phyloP scores from a whole-genome alignment of 768 basidiomycete genomes.

The Boletus rubescentipes region DNA sequence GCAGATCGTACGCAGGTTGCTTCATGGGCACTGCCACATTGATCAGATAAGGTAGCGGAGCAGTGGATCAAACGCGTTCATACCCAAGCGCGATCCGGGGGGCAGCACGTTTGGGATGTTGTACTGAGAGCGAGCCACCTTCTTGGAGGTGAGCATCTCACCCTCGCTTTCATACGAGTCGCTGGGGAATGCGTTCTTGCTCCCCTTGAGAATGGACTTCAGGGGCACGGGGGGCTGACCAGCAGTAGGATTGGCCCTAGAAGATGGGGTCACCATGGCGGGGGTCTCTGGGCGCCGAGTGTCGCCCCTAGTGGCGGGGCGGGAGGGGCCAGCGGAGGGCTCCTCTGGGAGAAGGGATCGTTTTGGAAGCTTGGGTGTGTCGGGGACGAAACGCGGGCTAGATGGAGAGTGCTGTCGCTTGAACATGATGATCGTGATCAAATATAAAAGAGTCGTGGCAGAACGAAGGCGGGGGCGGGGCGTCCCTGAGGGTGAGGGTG shows the following conservation, averaged over 20 bases:
- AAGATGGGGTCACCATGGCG: constrained; percentile 9
- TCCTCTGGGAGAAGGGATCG: constrained; percentile 18
- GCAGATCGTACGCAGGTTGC: constrained; percentile 40
- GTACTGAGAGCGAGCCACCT: constrained; percentile 20
- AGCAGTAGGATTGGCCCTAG: constrained; percentile 21
- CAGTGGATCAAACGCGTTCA: constrained; percentile 6
- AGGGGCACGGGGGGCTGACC: constrained; percentile 26
- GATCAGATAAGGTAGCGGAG: constrained; percentile 35
- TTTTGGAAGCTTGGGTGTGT: constrained; percentile 22
- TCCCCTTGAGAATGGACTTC: constrained; percentile 33
- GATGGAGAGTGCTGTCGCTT: constrained; percentile 15
- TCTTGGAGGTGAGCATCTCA: constrained; percentile 24
- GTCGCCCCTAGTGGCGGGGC: constrained; percentile 16
- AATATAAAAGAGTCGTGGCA: constrained; percentile 17
- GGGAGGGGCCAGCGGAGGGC: constrained; percentile 2
- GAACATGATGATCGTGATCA: constrained; percentile 31
- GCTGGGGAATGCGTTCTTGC: constrained; percentile 2
- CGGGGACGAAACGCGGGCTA: constrained; percentile 17
- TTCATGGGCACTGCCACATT: constrained; percentile 37
- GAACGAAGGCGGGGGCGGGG: constrained; percentile 13
- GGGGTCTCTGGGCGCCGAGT: constrained; percentile 22
- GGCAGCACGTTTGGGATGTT: constrained; percentile 22
- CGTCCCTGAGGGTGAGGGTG: background rate
- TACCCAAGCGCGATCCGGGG: constrained; percentile 27
- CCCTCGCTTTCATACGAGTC: constrained; percentile 35